These are phyloP conservation scores for Pichia insulana DNA, from an alignment of 805 yeast species.

Conservation along the genomic window DNA sequence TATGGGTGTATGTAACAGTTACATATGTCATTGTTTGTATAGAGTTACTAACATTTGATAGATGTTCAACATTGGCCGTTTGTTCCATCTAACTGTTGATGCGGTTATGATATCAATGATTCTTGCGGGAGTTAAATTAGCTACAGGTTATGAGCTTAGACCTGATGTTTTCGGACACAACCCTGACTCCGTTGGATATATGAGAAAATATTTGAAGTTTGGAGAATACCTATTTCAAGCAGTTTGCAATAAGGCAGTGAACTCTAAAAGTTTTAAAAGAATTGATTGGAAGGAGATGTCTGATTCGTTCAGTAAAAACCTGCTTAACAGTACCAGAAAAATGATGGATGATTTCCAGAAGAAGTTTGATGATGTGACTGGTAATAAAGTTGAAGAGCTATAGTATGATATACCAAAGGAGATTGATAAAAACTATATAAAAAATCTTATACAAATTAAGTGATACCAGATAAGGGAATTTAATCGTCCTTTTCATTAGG, in stretches of 20 bases:
- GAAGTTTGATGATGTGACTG: neutral
- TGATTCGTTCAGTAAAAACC: constrained; percentile 8
- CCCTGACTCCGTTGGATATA: constrained; percentile 31
- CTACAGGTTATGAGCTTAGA: constrained; percentile 55
- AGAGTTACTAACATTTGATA: neutral
- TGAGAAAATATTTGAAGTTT: constrained; percentile 44
- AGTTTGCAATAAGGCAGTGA: constrained; percentile 36
- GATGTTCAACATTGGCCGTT: constrained; percentile 4
- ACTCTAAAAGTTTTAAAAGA: constrained; percentile 41
- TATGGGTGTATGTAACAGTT: constrained; percentile 2
- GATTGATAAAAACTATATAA: no score
- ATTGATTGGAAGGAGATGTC: constrained; percentile 20
- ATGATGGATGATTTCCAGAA: constrained; percentile 8
- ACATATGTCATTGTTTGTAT: neutral
- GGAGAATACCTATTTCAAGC: constrained; percentile 55
- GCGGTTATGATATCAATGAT: constrained; percentile 70
- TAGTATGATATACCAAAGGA: no score
- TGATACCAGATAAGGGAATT: no score
- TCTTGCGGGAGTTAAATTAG: constrained; percentile 76
- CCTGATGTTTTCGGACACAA: constrained; percentile 34
- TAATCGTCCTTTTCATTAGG: constrained; percentile 8
- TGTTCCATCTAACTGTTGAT: constrained; percentile 36
- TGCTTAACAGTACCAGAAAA: constrained; percentile 2
- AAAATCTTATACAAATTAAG: no score
- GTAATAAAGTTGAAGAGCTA: neutral